Conservation (phyloP, 1,284 basidiomycete species). For the Melampsora larici-populina region DNA sequence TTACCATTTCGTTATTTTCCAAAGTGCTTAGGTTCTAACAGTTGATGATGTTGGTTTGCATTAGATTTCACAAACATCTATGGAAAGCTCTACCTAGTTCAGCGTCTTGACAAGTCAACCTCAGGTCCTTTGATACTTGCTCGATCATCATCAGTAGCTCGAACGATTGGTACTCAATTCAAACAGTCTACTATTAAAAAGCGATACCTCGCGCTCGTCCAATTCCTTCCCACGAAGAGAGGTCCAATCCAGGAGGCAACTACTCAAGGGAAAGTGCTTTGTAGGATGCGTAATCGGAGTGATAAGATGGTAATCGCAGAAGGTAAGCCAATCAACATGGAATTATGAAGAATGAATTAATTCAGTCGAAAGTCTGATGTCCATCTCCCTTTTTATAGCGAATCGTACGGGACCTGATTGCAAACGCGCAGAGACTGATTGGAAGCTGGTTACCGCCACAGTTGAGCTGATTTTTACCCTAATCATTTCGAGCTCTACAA, state of each 20-base stretch:
- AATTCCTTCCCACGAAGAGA: conserved; percentile 52
- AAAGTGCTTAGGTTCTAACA: neutral
- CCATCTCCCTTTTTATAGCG: neutral
- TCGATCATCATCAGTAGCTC: conserved; percentile 57
- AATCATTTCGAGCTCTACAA: neutral
- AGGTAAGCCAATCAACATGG: conserved; percentile 11
- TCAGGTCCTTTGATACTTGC: conserved; percentile 65
- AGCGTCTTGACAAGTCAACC: conserved; percentile 54
- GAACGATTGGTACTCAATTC: conserved; percentile 62
- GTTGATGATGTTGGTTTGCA: neutral
- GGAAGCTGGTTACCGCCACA: conserved; percentile 24
- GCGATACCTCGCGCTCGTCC: conserved; percentile 66
- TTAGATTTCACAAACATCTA: conserved; percentile 17
- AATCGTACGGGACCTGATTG: conserved; percentile 25
- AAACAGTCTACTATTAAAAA: conserved; percentile 59
- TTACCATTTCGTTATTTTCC: neutral
- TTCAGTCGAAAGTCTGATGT: neutral
- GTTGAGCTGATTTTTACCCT: conserved; percentile 15
- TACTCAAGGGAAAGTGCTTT: neutral
- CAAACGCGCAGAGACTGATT: conserved; percentile 20
- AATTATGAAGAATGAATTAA: neutral
- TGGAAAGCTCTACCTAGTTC: conserved; percentile 15
- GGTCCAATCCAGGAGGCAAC: conserved; percentile 22
- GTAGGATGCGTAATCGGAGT: conserved; percentile 17
- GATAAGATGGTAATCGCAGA: conserved; percentile 27